Percentiles rank a stretch among this genome's conserved stretches.
Conservation (phyloP, 768 basidiomycete genomes). For the Podaxis sp. region DNA sequence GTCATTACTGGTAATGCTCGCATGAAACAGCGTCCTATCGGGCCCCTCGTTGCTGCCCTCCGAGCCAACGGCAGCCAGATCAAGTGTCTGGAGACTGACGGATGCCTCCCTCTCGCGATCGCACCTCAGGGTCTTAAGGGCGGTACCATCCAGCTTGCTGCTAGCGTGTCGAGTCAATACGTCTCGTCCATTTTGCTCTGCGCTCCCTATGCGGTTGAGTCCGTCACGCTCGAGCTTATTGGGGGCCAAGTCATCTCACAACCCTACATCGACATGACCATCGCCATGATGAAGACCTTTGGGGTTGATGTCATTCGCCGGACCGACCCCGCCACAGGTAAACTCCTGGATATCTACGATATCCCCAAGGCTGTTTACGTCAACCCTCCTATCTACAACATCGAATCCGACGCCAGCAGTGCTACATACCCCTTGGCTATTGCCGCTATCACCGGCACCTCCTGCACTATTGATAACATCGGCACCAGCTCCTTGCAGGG, state of each 20-base stretch:
- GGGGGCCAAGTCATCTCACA: slow-evolving; percentile 97
- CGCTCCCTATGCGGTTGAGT: slow-evolving; percentile 84
- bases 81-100: slow-evolving; percentile 70
- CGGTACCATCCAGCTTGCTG: slow-evolving; percentile 79
- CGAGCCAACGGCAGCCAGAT: slow-evolving; percentile 75
- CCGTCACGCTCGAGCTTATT: slow-evolving; percentile 84
- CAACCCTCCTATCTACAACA: slow-evolving; percentile 79
- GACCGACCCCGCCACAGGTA: slow-evolving; percentile 52
- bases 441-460: slow-evolving; percentile 95
- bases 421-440: slow-evolving; percentile 97
- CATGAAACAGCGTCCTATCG: slow-evolving; percentile 98
- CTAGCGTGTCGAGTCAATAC: slow-evolving; percentile 96
- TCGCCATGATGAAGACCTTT: slow-evolving; percentile 95
- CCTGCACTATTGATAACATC: slow-evolving; percentile 91
- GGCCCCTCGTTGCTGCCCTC: slow-evolving; percentile 90
- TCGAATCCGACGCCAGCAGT: slow-evolving; percentile 93
- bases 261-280: slow-evolving; percentile 99
- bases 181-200: slow-evolving; percentile 96
- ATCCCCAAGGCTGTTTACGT: slow-evolving; percentile 78
- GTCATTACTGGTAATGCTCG: slow-evolving; percentile 95
- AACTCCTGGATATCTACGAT: slow-evolving; percentile 73
- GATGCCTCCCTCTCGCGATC: slow-evolving; percentile 88
- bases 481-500: slow-evolving; percentile 90
- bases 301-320: slow-evolving; percentile 74
- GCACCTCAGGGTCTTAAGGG: slow-evolving; percentile 80